Evolutionary conservation across 257 asterid species (phyloP).

Genomic region (Solanum paucissectum): DNA sequence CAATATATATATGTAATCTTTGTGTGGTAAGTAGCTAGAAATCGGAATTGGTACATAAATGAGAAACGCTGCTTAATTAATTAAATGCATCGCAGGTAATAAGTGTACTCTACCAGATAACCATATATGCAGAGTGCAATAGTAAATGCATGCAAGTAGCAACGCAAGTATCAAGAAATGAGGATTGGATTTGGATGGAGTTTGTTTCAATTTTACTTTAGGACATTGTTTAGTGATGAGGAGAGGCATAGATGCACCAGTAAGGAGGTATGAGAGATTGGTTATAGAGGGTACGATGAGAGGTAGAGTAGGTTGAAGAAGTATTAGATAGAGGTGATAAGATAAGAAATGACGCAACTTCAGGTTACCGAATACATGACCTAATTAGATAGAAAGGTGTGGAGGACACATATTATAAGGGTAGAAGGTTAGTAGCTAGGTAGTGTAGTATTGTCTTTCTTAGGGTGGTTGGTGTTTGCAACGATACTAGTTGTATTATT

Average conservation of each 20-base stretch:
- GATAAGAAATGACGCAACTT: not conserved
- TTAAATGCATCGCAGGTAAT: not conserved
- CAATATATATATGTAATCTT: not conserved
- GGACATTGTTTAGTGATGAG: not conserved
- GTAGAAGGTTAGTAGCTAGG: not conserved
- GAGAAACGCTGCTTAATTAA: not conserved
- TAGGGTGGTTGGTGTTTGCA: not conserved
- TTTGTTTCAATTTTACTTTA: not conserved
- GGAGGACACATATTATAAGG: not conserved
- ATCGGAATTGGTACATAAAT: not conserved
- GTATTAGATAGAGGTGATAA: not conserved
- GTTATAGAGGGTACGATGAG: fast-evolving
- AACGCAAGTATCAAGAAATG: not conserved
- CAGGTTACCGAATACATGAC: not conserved
- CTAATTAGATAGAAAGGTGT: not conserved
- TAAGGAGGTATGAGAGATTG: not conserved
- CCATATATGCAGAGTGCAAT: not conserved
- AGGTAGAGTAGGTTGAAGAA: not conserved
- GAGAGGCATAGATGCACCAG: not conserved
- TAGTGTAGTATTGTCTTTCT: too few relatives aligned
- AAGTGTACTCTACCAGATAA: not conserved
- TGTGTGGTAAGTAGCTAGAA: not conserved
- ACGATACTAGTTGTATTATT: not conserved
- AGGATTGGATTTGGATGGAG: not conserved
- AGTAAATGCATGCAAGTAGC: not conserved